A percentile compares a stretch with the other conserved stretches of the same genome.
These are phyloP conservation scores for Microstegium vimineum DNA, from an alignment of 176 grass and related monocot species.

Conservation along the genomic window DNA sequence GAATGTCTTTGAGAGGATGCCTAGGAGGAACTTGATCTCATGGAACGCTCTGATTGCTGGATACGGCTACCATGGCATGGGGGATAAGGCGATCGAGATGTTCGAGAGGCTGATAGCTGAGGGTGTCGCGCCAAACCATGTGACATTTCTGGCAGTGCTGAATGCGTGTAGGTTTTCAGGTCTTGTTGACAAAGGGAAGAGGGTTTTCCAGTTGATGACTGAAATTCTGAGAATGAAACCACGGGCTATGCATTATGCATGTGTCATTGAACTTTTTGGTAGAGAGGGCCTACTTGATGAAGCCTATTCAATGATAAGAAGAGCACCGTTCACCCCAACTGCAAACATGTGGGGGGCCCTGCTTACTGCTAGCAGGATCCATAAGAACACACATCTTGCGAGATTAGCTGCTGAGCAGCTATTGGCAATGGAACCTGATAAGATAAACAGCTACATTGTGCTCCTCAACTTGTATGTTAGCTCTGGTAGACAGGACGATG, in stretches of 20 bases:
- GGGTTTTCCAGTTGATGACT: slow-evolving; percentile 66
- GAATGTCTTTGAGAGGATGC: slow-evolving; percentile 80
- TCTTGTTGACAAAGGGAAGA: slow-evolving; percentile 61
- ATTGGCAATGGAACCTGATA: slow-evolving; percentile 60
- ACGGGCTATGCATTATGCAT: slow-evolving; percentile 85
- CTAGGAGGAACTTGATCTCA: slow-evolving; percentile 69
- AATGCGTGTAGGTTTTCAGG: slow-evolving; percentile 73
- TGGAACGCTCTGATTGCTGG: slow-evolving; percentile 96
- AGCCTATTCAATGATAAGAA: slow-evolving; percentile 71
- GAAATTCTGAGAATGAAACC: slow-evolving; percentile 46
- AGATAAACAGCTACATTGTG: slow-evolving; percentile 63
- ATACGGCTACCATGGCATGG: slow-evolving; percentile 86
- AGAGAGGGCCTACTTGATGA: slow-evolving; percentile 74
- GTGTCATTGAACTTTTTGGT: slow-evolving; percentile 86
- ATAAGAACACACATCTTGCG: slow-evolving; percentile 65
- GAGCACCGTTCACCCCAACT: slow-evolving; percentile 55
- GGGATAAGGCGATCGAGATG: slow-evolving; percentile 49
- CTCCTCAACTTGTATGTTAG: slow-evolving; percentile 73
- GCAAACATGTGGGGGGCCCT: slow-evolving; percentile 82
- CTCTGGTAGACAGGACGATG: slow-evolving; percentile 42
- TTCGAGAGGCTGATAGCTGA: slow-evolving; percentile 73
- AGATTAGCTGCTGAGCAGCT: slow-evolving; percentile 66
- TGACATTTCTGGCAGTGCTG: slow-evolving; percentile 68
- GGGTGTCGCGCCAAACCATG: slow-evolving; percentile 62
- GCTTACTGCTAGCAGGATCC: slow-evolving; percentile 75